These are phyloP conservation scores for Spathaspora girioi DNA, from an alignment of 805 yeast species.

Conservation along the genomic window DNA sequence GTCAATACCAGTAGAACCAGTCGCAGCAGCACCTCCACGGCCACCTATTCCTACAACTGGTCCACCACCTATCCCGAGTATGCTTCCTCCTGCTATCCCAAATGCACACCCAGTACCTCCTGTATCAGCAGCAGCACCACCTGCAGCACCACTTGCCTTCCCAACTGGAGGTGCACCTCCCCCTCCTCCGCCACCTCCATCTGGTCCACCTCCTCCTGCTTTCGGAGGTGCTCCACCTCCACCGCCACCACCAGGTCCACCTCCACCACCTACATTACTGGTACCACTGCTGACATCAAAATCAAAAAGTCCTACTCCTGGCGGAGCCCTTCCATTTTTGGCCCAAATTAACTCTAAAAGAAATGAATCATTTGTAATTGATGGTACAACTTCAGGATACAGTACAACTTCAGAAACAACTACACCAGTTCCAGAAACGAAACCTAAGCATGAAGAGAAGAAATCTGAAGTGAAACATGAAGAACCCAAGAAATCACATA, in stretches of 20 bases:
- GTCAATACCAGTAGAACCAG: conserved; percentile 15
- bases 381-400: conserved; percentile 12
- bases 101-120: conserved; percentile 9
- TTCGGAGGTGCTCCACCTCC: conserved; percentile 6
- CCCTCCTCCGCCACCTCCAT: conserved; percentile 10
- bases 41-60: conserved; percentile 11
- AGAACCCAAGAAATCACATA: not conserved
- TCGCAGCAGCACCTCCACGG: conserved; percentile 12
- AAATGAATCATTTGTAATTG: conserved; percentile 48
- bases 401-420: conserved; percentile 10
- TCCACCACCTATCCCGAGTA: conserved; percentile 12
- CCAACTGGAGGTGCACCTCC: conserved; percentile 4
- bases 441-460: not conserved
- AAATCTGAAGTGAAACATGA: conserved; percentile 12
- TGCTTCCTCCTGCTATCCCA: conserved; percentile 1
- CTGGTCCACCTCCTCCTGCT: conserved; percentile 5
- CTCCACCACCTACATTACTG: conserved; percentile 8
- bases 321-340: conserved; percentile 52
- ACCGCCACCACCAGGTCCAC: conserved; percentile 10
- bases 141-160: conserved; percentile 8
- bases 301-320: conserved; percentile 12
- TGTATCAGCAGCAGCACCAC: conserved; percentile 12
- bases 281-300: conserved; percentile 5
- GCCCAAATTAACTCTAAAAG: conserved; percentile 57
- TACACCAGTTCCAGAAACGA: conserved; percentile 12